Evolutionary conservation across 495 filamentous ascomycete genomes (phyloP).

Genomic region (Neurospora sp.): DNA sequence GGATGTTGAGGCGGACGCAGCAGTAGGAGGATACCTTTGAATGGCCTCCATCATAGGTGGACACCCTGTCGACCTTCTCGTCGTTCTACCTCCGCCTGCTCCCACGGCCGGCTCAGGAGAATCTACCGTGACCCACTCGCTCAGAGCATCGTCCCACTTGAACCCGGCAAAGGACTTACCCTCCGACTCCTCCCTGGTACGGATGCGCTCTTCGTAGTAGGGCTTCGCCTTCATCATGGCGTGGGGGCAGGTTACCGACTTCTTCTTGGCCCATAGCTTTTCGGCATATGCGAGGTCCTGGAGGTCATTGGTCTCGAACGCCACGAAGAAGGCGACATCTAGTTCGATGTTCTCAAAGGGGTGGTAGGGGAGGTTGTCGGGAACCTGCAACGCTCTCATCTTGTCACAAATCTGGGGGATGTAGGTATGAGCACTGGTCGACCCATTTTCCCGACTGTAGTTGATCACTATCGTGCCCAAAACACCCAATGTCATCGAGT

Average conservation of each 20-base stretch:
- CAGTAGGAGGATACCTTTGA: neutral
- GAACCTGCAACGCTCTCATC: slow-evolving; percentile 13
- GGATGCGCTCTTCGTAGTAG: neutral
- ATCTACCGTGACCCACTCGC: slow-evolving; percentile 41
- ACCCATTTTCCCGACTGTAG: slow-evolving; percentile 11
- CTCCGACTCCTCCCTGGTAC: neutral
- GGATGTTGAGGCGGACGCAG: neutral
- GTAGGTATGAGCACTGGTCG: slow-evolving; percentile 6
- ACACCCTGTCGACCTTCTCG: neutral
- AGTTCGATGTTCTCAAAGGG: slow-evolving; percentile 14
- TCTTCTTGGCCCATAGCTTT: slow-evolving; percentile 12
- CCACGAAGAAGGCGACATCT: slow-evolving; percentile 29
- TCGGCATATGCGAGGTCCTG: slow-evolving; percentile 36
- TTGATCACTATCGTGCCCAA: slow-evolving; percentile 13
- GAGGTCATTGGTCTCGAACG: slow-evolving; percentile 32
- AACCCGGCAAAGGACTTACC: slow-evolving; percentile 22
- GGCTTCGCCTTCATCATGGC: neutral
- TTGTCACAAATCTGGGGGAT: slow-evolving; percentile 16
- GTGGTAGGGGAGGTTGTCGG: slow-evolving; percentile 5
- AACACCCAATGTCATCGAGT: slow-evolving; percentile 17
- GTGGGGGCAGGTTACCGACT: neutral
- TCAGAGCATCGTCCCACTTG: slow-evolving; percentile 44
- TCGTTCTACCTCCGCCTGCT: neutral
- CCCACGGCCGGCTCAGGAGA: slow-evolving; percentile 7
- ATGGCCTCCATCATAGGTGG: neutral